Evolutionary conservation across 208 protist species (phyloP).

Genomic region (Trypanosoma avium): DNA sequence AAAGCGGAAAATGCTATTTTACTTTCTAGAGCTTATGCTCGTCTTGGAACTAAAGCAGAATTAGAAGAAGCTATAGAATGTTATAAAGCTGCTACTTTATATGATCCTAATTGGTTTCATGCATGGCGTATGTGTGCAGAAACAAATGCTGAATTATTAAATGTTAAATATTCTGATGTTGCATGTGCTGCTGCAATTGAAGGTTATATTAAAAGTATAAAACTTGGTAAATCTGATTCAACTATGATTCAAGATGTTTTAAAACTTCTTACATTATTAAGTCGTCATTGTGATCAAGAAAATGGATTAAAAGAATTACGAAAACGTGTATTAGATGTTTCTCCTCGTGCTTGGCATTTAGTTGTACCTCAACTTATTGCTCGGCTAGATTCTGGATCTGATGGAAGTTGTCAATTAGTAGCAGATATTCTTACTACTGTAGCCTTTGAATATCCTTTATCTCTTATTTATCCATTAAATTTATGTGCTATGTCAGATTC

Average conservation of each 20-base stretch:
- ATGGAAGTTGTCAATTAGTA: conserved; percentile 92
- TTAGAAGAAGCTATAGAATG: conserved; percentile 65
- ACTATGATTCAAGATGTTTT: conserved; percentile 97
- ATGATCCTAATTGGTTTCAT: conserved; percentile 83
- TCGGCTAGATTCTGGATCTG: conserved; percentile 92
- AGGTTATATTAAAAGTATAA: conserved; percentile 84
- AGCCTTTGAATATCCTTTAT: conserved; percentile 97
- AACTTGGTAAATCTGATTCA: conserved; percentile 72
- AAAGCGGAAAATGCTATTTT: conserved; percentile 68
- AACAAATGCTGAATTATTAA: conserved; percentile 64
- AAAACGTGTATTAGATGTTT: conserved; percentile 92
- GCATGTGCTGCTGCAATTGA: conserved; percentile 77
- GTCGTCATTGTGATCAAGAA: conserved; percentile 84
- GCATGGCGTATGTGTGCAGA: conserved; percentile 86
- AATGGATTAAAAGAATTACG: conserved; percentile 79
- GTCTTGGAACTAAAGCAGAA: conserved; percentile 60
- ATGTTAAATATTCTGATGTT: conserved; percentile 38
- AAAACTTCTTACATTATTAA: conserved; percentile 98
- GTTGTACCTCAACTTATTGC: conserved; percentile 99
- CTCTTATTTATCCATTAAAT: conserved; percentile 98
- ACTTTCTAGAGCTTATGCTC: conserved; percentile 67
- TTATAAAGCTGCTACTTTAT: conserved; percentile 72
- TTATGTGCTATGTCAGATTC: conserved; percentile 93
- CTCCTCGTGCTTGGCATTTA: conserved; percentile 97
- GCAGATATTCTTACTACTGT: conserved; percentile 93